A percentile compares a stretch with the other conserved stretches of the same genome.
These are phyloP conservation scores for Lentinula raphanica DNA, from an alignment of 768 basidiomycete species.

Conservation along the genomic window DNA sequence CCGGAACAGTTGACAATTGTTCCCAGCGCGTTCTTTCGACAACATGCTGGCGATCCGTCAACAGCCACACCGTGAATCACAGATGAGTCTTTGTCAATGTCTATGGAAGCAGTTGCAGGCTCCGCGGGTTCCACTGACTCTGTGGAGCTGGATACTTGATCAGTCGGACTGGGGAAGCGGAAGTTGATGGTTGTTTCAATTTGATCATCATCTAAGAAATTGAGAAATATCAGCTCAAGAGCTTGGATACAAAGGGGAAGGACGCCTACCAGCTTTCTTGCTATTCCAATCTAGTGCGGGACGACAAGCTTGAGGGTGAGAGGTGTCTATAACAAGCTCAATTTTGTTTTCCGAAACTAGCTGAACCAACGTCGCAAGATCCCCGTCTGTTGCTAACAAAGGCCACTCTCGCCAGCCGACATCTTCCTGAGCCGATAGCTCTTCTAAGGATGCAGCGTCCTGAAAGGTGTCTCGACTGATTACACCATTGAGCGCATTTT, in stretches of 20 bases:
- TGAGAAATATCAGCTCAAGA: not conserved
- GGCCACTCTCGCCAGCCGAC: conserved; percentile 74
- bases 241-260: not conserved
- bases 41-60: conserved; percentile 44
- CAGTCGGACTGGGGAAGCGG: conserved; percentile 25
- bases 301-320: conserved; percentile 51
- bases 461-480: conserved; percentile 61
- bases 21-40: conserved; percentile 27
- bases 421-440: conserved; percentile 42
- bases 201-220: conserved; percentile 68
- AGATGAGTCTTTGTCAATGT: conserved; percentile 14
- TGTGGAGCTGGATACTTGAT: conserved; percentile 13
- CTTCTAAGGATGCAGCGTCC: conserved; percentile 64
- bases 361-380: conserved; percentile 69
- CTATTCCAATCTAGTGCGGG: conserved; percentile 74
- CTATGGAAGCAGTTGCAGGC: conserved; percentile 3
- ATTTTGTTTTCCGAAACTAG: conserved; percentile 81
- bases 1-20: conserved; percentile 38
- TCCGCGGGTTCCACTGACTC: conserved; percentile 1
- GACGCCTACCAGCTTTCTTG: conserved; percentile 79
- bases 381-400: conserved; percentile 73
- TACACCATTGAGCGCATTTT: conserved; percentile 59
- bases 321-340: conserved; percentile 66
- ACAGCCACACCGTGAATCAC: conserved; percentile 39
- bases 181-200: conserved; percentile 66